phyloP scores from a whole-genome alignment of 1,284 basidiomycete genomes.

The Xerocomus amazonicus region DNA sequence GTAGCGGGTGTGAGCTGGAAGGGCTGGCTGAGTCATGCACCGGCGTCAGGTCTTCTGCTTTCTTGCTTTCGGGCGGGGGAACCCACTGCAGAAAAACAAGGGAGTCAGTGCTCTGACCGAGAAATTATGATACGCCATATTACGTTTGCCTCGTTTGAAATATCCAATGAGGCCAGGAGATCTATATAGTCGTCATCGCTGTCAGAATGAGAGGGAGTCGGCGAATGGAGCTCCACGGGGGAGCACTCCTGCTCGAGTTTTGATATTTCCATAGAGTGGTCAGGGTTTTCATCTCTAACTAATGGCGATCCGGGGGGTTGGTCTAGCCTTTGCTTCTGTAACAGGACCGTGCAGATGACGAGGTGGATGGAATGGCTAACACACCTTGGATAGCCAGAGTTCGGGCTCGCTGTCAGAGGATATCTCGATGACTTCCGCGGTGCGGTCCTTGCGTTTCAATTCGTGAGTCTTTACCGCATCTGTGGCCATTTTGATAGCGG shows the following conservation, averaged over 20 bases:
- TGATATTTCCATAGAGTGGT: background rate
- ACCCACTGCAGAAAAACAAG: slow-evolving; percentile 19
- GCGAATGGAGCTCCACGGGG: slow-evolving; percentile 1
- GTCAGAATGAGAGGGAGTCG: slow-evolving; percentile 10
- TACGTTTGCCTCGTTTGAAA: slow-evolving; percentile 32
- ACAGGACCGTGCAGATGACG: background rate
- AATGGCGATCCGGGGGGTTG: background rate
- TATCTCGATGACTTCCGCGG: slow-evolving; percentile 24
- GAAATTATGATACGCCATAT: background rate
- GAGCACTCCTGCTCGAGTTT: slow-evolving; percentile 9
- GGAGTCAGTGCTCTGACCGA: slow-evolving; percentile 4
- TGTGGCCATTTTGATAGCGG: slow-evolving; percentile 17
- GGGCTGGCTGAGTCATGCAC: slow-evolving; percentile 3
- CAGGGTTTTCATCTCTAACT: background rate
- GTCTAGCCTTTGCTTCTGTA: slow-evolving; percentile 22
- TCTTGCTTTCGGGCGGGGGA: slow-evolving; percentile 27
- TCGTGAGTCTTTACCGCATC: slow-evolving; percentile 7
- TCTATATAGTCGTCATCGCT: slow-evolving; percentile 26
- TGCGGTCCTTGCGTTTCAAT: slow-evolving; percentile 25
- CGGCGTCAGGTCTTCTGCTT: slow-evolving; percentile 32
- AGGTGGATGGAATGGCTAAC: background rate
- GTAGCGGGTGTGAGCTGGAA: slow-evolving; percentile 1
- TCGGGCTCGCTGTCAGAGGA: slow-evolving; percentile 33
- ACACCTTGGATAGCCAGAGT: slow-evolving; percentile 19
- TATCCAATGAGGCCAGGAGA: slow-evolving; percentile 26